Evolutionary conservation across 192 early-diverging fungal species (phyloP), one percentile per base, ranked within the genome.

Genomic region (Backusella sp.): DNA sequence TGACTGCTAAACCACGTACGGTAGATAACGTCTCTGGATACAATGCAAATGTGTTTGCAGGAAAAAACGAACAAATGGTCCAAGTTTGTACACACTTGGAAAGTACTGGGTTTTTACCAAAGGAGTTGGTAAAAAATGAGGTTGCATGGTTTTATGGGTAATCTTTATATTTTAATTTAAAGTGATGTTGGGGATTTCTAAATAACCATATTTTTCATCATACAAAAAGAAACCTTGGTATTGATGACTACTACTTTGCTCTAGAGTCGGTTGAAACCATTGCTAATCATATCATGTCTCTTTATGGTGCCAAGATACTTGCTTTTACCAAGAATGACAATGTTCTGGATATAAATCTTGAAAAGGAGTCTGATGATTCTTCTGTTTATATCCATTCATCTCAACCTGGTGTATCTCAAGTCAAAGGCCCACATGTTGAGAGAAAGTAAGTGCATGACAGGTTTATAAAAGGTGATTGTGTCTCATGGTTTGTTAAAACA

Each of bases 171-270:
- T 99, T 96, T 88, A 88, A 90, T 91, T 93, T 84, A 77, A 85
- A 21, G 52, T 21, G 8, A 53, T 15, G 17, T 49, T 5, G 15
- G 12, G 52, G 5, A 53, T 53, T 6, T n/a, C 9, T 11, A 23
- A 53, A 21, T 21, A 53, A 7, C 6, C 5, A 7, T 59, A 14
- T 59, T 23, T 59, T 78, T 34, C 1, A 2, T 32, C 30, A 49
- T 28, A 36, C 9, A 23, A 28, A 76, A 81, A 95, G 93, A 71
- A 95, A 97, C 77, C 92, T 99, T 52, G 96, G 96, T 75, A 96
- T 99, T 79, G 97, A 99, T 84, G 97, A 99, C 90, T 94, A 94
- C 89, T 99, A 99, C 90, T 99, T 99, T 88, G 91, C 94, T 84
- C 86, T 92, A 39, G 96, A 99, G 87, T 86, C 87, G 19, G 91